Conservation (phyloP, 371 early-diverging fungal species). For the Thermomucor indicae-seudaticae region DNA sequence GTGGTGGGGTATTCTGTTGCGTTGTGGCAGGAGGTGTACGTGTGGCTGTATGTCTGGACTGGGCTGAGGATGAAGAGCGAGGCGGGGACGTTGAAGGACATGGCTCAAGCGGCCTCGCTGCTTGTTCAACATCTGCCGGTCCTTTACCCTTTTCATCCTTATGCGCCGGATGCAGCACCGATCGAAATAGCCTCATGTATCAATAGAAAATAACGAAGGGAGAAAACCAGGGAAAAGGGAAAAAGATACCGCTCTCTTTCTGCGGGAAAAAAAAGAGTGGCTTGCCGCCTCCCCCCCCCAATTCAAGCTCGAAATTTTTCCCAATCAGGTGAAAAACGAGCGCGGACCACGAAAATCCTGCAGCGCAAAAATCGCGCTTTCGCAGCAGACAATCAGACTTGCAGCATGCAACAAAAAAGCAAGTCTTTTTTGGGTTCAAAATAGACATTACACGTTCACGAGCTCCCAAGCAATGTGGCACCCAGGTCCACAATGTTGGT, state of each 20-base stretch:
- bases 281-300: too few species aligned
- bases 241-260: too few species aligned
- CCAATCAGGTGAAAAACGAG: too few species aligned
- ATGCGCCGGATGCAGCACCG: background rate
- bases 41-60: background rate
- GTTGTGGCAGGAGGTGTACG: background rate
- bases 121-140: background rate
- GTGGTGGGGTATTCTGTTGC: slow-evolving; percentile 3
- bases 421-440: slow-evolving; percentile 2
- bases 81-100: background rate
- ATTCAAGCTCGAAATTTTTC: too few species aligned
- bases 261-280: too few species aligned
- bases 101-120: background rate
- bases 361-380: too few species aligned
- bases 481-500: slow-evolving; percentile 17
- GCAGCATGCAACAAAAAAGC: too few species aligned
- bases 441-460: slow-evolving; percentile 3
- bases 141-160: background rate
- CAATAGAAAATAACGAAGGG: background rate
- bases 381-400: too few species aligned
- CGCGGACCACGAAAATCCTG: too few species aligned
- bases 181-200: slow-evolving; percentile 3
- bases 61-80: background rate
- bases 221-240: too few species aligned
- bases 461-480: slow-evolving; percentile 17